Evolutionary conservation across 176 grass and related monocot genomes (phyloP).

Genomic region (Phyllostachys edulis): DNA sequence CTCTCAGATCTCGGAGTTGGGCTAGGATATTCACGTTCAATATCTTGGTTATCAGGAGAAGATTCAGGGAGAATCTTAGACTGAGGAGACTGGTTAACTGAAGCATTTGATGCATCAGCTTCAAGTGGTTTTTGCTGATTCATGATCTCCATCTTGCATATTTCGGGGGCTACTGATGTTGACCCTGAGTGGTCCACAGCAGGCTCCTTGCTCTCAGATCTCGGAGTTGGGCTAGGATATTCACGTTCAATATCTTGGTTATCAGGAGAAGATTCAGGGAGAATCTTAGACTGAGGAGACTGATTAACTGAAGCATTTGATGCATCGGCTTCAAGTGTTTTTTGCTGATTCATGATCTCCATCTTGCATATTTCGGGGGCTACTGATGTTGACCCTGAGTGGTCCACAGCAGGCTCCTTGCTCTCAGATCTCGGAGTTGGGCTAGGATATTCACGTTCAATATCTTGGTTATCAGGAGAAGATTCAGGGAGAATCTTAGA

Average conservation of each 20-base stretch:
- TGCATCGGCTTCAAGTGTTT: slow-evolving; percentile 36
- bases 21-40: slow-evolving; percentile 43
- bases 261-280: slow-evolving; percentile 41
- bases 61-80: slow-evolving; percentile 35
- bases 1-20: slow-evolving; percentile 38
- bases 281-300: slow-evolving; percentile 42
- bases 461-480: slow-evolving; percentile 50
- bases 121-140: slow-evolving; percentile 45
- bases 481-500: slow-evolving; percentile 35
- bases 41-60: slow-evolving; percentile 50
- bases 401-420: slow-evolving; percentile 30
- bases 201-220: slow-evolving; percentile 34
- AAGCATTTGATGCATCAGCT: slow-evolving; percentile 37
- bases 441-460: slow-evolving; percentile 43
- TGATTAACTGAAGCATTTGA: slow-evolving; percentile 48
- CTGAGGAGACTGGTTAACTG: slow-evolving; percentile 49
- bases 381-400: slow-evolving; percentile 18
- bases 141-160: slow-evolving; percentile 5
- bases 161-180: slow-evolving; percentile 13
- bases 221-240: slow-evolving; percentile 49
- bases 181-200: slow-evolving; percentile 17
- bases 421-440: slow-evolving; percentile 38
- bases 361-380: slow-evolving; percentile 2
- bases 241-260: slow-evolving; percentile 43
- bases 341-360: slow-evolving; percentile 38